A percentile compares a stretch with the other conserved stretches of the same genome.
These are phyloP conservation scores for Verticillium nubilum DNA, from an alignment of 2,329 filamentous ascomycete species.

Conservation along the genomic window DNA sequence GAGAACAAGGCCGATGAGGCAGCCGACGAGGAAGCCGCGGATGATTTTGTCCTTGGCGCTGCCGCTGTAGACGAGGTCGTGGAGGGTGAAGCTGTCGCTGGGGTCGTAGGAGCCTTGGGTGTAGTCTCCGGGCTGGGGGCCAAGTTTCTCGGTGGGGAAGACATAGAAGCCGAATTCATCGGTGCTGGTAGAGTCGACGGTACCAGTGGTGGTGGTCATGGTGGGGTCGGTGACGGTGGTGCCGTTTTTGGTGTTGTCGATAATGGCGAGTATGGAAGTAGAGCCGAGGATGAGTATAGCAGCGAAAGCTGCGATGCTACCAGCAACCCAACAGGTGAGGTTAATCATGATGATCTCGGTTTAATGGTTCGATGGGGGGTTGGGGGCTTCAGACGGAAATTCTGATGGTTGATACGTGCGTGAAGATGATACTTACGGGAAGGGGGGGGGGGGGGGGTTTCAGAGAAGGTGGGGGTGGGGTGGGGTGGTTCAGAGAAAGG, in stretches of 20 bases:
- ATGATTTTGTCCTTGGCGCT: not conserved
- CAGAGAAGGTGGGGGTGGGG: too few relatives aligned
- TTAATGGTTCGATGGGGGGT: not conserved
- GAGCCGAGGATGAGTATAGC: not conserved
- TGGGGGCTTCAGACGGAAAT: not conserved
- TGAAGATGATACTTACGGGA: too few relatives aligned
- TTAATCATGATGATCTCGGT: not conserved
- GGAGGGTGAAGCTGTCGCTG: not conserved
- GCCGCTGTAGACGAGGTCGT: not conserved
- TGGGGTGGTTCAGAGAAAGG: too few relatives aligned
- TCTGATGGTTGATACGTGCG: too few relatives aligned
- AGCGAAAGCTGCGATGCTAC: not conserved
- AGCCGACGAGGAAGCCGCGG: conserved; percentile 11
- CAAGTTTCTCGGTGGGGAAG: not conserved
- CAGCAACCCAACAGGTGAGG: not conserved
- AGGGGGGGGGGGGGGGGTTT: too few relatives aligned
- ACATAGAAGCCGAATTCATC: not conserved
- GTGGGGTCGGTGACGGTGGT: not conserved
- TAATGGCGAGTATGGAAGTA: not conserved
- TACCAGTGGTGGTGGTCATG: not conserved
- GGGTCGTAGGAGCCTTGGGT: not conserved
- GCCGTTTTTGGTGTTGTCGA: not conserved
- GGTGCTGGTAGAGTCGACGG: not conserved
- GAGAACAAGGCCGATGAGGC: conserved; percentile 9
- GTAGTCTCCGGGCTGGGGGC: not conserved